Conservation (phyloP, 805 yeast genomes). For the Saturnispora besseyi region DNA sequence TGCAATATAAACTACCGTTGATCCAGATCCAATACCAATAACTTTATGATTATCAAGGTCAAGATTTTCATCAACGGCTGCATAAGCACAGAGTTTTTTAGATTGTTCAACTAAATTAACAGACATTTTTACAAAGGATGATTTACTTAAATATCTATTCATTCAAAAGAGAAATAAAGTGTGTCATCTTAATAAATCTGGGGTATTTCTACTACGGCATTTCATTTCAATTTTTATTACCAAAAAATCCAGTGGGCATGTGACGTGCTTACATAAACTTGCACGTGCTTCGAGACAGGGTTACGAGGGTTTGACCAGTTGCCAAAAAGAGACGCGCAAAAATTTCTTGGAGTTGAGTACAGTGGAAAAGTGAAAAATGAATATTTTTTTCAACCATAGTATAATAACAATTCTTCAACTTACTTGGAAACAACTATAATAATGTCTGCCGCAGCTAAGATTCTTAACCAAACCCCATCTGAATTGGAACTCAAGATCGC, state of each 20-base stretch:
- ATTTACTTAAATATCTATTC: background rate
- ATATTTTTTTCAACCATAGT: background rate
- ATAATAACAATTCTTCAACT: background rate
- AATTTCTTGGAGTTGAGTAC: too few relatives aligned
- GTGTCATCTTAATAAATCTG: background rate
- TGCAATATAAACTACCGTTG: slow-evolving; percentile 95
- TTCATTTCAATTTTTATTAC: too few relatives aligned
- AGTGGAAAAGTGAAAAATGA: background rate
- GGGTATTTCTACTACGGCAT: background rate
- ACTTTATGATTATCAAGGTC: slow-evolving; percentile 52
- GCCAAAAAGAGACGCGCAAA: background rate
- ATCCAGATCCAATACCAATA: slow-evolving; percentile 93
- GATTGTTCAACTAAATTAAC: slow-evolving; percentile 55
- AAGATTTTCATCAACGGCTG: slow-evolving; percentile 85
- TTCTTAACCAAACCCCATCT: slow-evolving; percentile 90
- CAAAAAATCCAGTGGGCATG: background rate
- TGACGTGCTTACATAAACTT: background rate
- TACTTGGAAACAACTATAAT: slow-evolving; percentile 17
- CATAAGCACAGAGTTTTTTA: slow-evolving; percentile 83
- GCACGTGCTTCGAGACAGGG: slow-evolving; percentile 12
- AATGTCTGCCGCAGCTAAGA: slow-evolving; percentile 97
- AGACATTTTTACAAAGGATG: slow-evolving; percentile 7
- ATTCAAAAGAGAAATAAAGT: background rate
- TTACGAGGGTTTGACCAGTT: background rate
- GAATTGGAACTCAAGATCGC: slow-evolving; percentile 99